Base-by-base conservation (phyloP, 1,139 yeast genomes). In the Pichia sp. region DNA sequence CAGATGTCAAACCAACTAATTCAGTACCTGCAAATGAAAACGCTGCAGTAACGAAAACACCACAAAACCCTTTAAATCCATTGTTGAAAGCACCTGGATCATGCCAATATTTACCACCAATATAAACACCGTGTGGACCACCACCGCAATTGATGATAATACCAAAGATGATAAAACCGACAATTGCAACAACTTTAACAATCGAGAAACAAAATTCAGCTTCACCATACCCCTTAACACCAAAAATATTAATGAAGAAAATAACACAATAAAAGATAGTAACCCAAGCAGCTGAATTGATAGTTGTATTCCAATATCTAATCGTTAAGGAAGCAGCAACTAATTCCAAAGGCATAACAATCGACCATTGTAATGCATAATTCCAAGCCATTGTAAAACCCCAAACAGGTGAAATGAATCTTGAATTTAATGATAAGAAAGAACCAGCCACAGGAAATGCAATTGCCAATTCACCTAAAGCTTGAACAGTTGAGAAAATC, bases 1-100 rank as follows among this genome's bases (percentile, higher is more conserved):
- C 86, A 16, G 94, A 85, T 5, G 92, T 86, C 53, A 87, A 70
- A 43, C 90, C 90, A 44, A 82, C 84, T 62, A 83, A 72, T 66
- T 85, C 94, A 48, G 83, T 77, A 56, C 90, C 90, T 46, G 88
- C 87, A 59, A 85, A 83, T 13, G 95, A 80, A 64, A 86, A 88
- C 3, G 95, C 92, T 15, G 95, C 90, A 22, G 81, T 76, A 44
- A 87, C 85, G 59, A 88, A 83, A 20, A 83, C 83, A 12, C 83
- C 70, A 58, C 86, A 77, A 26, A 86, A 77, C 50, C 96, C 96
- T 63, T 86, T 86, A 70, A 76, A 85, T 46, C 68, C 76, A 75
- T 62, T 68, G 54, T 67, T 70, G 66, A 72, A 79, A 11, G 85
- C 67, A 51, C 86, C 86, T 0, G 81, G 80, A 43, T 71, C 57